Conservation (phyloP, 1,284 basidiomycete genomes). For the Sanghuangporus sanghuang region DNA sequence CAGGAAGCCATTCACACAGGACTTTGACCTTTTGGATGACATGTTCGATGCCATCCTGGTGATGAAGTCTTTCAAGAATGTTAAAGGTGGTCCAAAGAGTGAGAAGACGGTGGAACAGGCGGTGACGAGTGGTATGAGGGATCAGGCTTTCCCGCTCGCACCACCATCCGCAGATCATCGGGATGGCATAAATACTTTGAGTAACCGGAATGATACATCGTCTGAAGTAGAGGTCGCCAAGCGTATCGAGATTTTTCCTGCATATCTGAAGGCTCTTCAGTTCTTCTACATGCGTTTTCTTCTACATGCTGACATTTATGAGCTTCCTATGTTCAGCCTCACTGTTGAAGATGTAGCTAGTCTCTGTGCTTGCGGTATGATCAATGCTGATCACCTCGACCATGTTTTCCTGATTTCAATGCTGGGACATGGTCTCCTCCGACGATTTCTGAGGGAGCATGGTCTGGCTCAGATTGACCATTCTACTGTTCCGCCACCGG, state of each 20-base stretch:
- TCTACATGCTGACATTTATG: not conserved
- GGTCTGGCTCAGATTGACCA: not conserved
- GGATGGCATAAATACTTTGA: not conserved
- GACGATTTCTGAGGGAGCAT: not conserved
- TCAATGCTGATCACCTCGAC: not conserved
- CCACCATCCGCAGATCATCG: not conserved
- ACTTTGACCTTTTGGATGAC: not conserved
- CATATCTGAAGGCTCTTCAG: not conserved
- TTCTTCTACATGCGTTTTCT: constrained; percentile 4
- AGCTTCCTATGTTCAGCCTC: not conserved
- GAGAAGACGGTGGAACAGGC: not conserved
- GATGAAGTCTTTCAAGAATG: not conserved
- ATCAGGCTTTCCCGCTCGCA: not conserved
- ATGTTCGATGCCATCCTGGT: not conserved
- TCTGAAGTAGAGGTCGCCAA: not conserved
- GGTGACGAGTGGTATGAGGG: not conserved
- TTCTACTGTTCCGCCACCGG: not conserved
- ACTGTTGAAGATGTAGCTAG: constrained; percentile 4
- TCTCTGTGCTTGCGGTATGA: not conserved
- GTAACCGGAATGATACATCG: too few relatives aligned
- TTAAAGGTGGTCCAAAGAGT: not conserved
- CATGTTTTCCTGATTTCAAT: not conserved
- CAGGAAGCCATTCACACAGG: not conserved
- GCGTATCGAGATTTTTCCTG: not conserved
- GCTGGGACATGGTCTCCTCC: not conserved